These are phyloP conservation scores for Filosporella fistucella DNA, from an alignment of 495 filamentous ascomycete genomes.

Conservation along the genomic window DNA sequence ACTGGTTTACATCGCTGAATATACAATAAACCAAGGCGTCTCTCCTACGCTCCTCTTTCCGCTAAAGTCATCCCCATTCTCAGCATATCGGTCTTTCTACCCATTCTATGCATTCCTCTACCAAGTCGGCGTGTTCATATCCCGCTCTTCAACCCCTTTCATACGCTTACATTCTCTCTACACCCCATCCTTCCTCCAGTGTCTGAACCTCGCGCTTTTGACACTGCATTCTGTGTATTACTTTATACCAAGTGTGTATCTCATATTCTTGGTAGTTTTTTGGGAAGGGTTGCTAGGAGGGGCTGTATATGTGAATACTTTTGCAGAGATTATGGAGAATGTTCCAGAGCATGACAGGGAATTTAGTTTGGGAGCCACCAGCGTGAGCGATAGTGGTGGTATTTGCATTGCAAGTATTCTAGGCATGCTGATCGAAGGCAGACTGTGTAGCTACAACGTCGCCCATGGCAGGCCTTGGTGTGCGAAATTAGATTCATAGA, in stretches of 20 bases:
- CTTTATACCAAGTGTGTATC: constrained; percentile 69
- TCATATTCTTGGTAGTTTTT: constrained; percentile 81
- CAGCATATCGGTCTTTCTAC: constrained; percentile 81
- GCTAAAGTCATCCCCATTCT: constrained; percentile 67
- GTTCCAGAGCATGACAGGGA: constrained; percentile 75
- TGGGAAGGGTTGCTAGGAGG: constrained; percentile 95
- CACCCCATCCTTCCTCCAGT: constrained; percentile 76
- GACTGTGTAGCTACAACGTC: constrained; percentile 80
- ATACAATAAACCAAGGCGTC: constrained; percentile 93
- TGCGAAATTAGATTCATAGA: constrained; percentile 20
- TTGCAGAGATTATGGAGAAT: constrained; percentile 83
- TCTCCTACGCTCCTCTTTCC: constrained; percentile 87
- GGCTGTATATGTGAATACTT: constrained; percentile 90
- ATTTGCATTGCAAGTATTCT: constrained; percentile 88
- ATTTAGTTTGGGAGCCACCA: constrained; percentile 84
- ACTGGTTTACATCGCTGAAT: constrained; percentile 91
- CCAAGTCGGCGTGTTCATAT: constrained; percentile 90
- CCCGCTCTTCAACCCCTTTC: constrained; percentile 84
- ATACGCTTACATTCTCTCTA: constrained; percentile 78
- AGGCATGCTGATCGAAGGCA: constrained; percentile 78
- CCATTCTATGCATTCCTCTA: constrained; percentile 89
- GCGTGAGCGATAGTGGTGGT: constrained; percentile 86
- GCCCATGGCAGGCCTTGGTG: constrained; percentile 75
- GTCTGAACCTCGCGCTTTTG: constrained; percentile 69
- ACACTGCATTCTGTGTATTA: constrained; percentile 61